Evolutionary conservation across 179 eudicot genomes (phyloP).

Genomic region (Monotropa hypopitys): DNA sequence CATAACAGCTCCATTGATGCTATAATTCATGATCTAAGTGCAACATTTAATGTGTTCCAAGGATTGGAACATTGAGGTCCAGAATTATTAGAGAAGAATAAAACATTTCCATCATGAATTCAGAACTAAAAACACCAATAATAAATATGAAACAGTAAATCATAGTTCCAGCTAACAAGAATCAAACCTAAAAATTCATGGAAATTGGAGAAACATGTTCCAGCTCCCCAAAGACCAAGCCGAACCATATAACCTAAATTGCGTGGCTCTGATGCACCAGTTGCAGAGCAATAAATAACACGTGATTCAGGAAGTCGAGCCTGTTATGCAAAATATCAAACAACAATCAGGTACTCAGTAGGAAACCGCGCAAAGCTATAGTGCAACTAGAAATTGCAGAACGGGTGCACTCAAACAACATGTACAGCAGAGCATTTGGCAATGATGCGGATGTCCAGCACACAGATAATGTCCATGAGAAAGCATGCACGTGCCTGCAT

Average conservation of each 20-base stretch:
- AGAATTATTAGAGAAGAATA: constrained; percentile 1
- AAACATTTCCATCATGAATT: neutral
- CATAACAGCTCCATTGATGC: neutral
- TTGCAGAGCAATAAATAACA: constrained; percentile 93
- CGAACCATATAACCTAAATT: constrained; percentile 98
- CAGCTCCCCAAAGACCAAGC: constrained; percentile 98
- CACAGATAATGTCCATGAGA: neutral
- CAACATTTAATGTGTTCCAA: neutral
- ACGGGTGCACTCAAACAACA: neutral
- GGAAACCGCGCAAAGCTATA: neutral
- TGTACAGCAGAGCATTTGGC: neutral
- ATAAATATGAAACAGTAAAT: neutral
- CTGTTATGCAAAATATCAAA: constrained; percentile 29
- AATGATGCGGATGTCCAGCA: neutral
- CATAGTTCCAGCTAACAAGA: neutral
- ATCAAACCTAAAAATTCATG: constrained; percentile 68
- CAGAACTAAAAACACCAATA: constrained; percentile 7
- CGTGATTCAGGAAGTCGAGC: constrained; percentile 92
- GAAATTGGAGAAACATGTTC: constrained; percentile 70
- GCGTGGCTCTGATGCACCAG: constrained; percentile 99
- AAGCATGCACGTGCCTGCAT: neutral
- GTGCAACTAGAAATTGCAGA: neutral
- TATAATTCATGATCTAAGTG: neutral
- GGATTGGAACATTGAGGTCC: neutral
- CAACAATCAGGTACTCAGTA: constrained; percentile 10